Evolutionary conservation across 1,284 basidiomycete genomes (phyloP).

Genomic region (Malassezia yamatoensis): DNA sequence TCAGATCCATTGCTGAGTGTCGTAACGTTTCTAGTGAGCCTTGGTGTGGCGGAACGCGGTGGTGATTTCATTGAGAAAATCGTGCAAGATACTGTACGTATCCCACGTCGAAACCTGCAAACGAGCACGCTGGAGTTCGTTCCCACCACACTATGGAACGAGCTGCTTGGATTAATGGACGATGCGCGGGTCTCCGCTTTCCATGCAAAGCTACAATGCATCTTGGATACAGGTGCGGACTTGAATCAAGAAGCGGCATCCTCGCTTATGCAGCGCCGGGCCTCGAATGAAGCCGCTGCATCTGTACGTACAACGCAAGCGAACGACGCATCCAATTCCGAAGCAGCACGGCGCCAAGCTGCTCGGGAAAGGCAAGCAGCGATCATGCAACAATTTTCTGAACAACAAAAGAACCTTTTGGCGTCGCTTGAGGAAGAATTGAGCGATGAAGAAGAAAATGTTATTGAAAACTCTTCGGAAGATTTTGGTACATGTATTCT

Average conservation of each 20-base stretch:
- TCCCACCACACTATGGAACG: too few relatives aligned
- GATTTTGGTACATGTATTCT: slow-evolving; percentile 77
- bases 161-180: slow-evolving; percentile 18
- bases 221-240: slow-evolving; percentile 25
- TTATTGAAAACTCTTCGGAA: slow-evolving; percentile 18
- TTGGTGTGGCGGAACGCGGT: slow-evolving; percentile 29
- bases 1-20: slow-evolving; percentile 78
- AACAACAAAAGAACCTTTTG: slow-evolving; percentile 41
- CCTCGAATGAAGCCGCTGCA: neutral
- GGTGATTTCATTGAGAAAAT: slow-evolving; percentile 21
- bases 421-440: slow-evolving; percentile 37
- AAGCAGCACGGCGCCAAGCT: slow-evolving; percentile 26
- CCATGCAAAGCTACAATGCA: slow-evolving; percentile 31
- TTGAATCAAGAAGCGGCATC: slow-evolving; percentile 13
- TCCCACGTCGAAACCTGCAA: neutral
- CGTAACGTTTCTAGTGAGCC: slow-evolving; percentile 56
- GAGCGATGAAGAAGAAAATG: slow-evolving; percentile 31
- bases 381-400: slow-evolving; percentile 45
- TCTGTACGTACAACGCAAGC: neutral
- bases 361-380: slow-evolving; percentile 43
- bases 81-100: neutral
- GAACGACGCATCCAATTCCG: slow-evolving; percentile 21
- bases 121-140: too few relatives aligned
- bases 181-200: slow-evolving; percentile 27
- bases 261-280: slow-evolving; percentile 8